Evolutionary conservation across 768 basidiomycete species (phyloP).

Genomic region (Mycena belliarum): DNA sequence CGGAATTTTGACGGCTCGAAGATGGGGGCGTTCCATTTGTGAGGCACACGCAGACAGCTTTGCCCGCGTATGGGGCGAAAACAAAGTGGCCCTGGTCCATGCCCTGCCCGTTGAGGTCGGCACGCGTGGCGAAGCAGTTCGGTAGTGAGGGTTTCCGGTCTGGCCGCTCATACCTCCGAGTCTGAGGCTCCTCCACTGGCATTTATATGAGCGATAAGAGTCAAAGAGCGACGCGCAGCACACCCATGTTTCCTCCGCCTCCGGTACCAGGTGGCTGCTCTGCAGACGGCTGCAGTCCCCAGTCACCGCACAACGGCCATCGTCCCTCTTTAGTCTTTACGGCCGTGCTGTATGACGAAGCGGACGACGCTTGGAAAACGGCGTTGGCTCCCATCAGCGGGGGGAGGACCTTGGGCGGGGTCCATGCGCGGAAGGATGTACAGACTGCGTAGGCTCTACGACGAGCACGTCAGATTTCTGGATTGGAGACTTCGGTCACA

Average conservation of each 20-base stretch:
- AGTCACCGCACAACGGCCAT: slow-evolving; percentile 5
- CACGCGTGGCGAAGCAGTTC: slow-evolving; percentile 10
- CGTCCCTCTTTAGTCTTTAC: not conserved
- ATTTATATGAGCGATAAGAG: slow-evolving; percentile 1
- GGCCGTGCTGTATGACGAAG: not conserved
- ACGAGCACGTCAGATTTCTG: not conserved
- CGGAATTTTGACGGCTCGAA: not conserved
- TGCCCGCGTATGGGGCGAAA: not conserved
- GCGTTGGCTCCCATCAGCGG: not conserved
- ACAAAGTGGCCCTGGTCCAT: slow-evolving; percentile 7
- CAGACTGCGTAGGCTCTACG: slow-evolving; percentile 2
- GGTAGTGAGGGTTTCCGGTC: not conserved
- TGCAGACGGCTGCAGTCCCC: slow-evolving; percentile 1
- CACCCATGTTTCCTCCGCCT: not conserved
- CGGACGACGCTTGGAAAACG: not conserved
- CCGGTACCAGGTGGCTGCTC: not conserved
- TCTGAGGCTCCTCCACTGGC: slow-evolving; percentile 8
- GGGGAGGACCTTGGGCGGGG: not conserved
- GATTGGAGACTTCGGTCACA: not conserved
- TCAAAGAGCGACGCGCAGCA: not conserved
- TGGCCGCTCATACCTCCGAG: not conserved
- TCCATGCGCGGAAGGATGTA: slow-evolving; percentile 6
- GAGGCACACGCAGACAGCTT: slow-evolving; percentile 4
- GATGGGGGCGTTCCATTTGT: not conserved
- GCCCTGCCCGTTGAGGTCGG: not conserved